Conservation (phyloP, 257 asterid genomes). For the Verbascum thapsus region DNA sequence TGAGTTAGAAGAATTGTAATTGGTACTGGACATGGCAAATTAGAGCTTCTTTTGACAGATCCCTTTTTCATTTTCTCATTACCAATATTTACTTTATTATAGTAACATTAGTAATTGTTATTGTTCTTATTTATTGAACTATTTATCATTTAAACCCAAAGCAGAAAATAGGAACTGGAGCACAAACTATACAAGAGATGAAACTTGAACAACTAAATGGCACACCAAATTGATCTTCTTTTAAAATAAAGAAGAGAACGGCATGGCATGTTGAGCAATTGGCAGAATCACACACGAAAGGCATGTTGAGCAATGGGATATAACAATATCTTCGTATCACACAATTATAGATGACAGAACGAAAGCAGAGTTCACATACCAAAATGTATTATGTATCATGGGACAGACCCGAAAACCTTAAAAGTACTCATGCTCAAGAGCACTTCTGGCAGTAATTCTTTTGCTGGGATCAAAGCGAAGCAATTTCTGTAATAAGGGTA, state of each 20-base stretch:
- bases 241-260: slow-evolving; percentile 25
- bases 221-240: slow-evolving; percentile 39
- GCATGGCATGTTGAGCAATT: slow-evolving; percentile 25
- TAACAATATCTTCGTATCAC: slow-evolving; percentile 33
- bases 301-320: slow-evolving; percentile 35
- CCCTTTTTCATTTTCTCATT: too few species aligned
- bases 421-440: slow-evolving; percentile 92
- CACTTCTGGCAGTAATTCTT: slow-evolving; percentile 84
- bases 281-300: slow-evolving; percentile 42
- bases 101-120: not conserved
- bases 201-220: slow-evolving; percentile 25
- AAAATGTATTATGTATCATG: slow-evolving; percentile 69
- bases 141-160: too few species aligned
- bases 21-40: too few species aligned
- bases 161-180: not conserved
- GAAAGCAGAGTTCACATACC: slow-evolving; percentile 48
- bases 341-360: slow-evolving; percentile 37
- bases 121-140: not conserved
- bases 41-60: too few species aligned
- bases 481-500: slow-evolving; percentile 56
- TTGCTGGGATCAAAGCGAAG: slow-evolving; percentile 87
- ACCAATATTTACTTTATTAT: too few species aligned
- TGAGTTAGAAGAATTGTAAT: too few species aligned
- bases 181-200: not conserved
- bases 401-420: slow-evolving; percentile 73